Evolutionary conservation across 2,329 filamentous ascomycete genomes (phyloP).

Genomic region (Blastomyces silverae): DNA sequence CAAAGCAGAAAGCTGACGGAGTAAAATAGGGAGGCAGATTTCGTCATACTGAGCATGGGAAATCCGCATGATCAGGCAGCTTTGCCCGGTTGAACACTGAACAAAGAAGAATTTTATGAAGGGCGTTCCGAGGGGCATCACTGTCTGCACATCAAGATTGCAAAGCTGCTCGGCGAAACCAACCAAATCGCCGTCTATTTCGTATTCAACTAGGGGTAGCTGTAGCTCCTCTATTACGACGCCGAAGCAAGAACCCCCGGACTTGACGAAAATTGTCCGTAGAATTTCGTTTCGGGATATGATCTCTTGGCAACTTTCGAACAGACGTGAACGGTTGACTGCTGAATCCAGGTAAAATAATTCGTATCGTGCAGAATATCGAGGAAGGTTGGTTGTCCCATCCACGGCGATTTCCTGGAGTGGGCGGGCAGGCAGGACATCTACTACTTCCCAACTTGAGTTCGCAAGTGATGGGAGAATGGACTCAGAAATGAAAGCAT

Average conservation of each 20-base stretch:
- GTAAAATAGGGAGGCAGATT: slow-evolving; percentile 52
- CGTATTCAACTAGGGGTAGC: slow-evolving; percentile 39
- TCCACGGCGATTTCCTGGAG: slow-evolving; percentile 53
- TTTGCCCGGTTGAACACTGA: slow-evolving; percentile 26
- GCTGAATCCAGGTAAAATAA: slow-evolving; percentile 50
- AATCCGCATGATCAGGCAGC: slow-evolving; percentile 50
- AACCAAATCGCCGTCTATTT: slow-evolving; percentile 43
- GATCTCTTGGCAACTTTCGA: slow-evolving; percentile 39
- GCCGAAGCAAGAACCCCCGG: slow-evolving; percentile 40
- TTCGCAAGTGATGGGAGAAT: slow-evolving; percentile 45
- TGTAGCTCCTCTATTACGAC: slow-evolving; percentile 48
- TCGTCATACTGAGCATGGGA: slow-evolving; percentile 60
- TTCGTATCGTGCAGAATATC: slow-evolving; percentile 57
- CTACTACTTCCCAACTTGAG: slow-evolving; percentile 41
- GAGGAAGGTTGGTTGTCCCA: slow-evolving; percentile 51
- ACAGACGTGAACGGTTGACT: slow-evolving; percentile 44
- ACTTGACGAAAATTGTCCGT: slow-evolving; percentile 51
- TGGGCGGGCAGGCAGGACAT: slow-evolving; percentile 50
- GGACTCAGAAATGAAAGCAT: slow-evolving; percentile 38
- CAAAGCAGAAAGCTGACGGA: slow-evolving; percentile 49
- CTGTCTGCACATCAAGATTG: slow-evolving; percentile 45
- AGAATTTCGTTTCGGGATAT: slow-evolving; percentile 53
- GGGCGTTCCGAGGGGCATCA: slow-evolving; percentile 49
- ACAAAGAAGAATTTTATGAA: slow-evolving; percentile 52
- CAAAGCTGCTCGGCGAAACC: slow-evolving; percentile 45